Evolutionary conservation across 768 basidiomycete species (phyloP).

Genomic region (Kwoniella sp.): DNA sequence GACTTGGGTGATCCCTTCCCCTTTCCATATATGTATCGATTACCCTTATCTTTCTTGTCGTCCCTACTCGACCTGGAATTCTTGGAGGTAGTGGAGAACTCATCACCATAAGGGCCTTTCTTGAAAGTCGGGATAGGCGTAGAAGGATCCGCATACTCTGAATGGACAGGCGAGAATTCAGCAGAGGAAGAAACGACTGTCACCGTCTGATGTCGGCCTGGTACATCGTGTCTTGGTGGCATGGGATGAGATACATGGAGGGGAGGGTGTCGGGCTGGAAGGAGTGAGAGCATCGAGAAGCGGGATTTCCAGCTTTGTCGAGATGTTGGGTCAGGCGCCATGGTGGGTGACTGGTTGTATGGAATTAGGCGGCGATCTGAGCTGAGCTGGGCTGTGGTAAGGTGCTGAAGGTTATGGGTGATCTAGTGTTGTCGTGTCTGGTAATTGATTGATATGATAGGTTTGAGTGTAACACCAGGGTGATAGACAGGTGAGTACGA

Average conservation of each 20-base stretch:
- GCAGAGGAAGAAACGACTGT: conserved; percentile 13
- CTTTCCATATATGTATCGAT: not conserved
- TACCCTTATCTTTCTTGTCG: not conserved
- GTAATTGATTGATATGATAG: too few species aligned
- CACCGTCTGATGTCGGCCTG: conserved; percentile 9
- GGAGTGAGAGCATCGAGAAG: conserved; percentile 48
- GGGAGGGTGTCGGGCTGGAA: conserved; percentile 48
- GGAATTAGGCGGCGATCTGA: not conserved
- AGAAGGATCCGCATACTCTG: conserved; percentile 29
- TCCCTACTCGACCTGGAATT: not conserved
- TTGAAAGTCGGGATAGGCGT: conserved; percentile 3
- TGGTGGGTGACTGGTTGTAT: not conserved
- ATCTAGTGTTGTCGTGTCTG: too few species aligned
- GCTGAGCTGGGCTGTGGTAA: not conserved
- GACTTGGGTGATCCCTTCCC: not conserved
- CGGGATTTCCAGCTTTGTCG: conserved; percentile 36
- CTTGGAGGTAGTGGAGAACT: not conserved
- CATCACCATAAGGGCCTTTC: not conserved
- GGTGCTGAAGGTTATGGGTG: not conserved
- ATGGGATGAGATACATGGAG: conserved; percentile 33
- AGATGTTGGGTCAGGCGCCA: conserved; percentile 1
- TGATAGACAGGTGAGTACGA: too few species aligned
- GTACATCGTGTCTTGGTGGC: conserved; percentile 16
- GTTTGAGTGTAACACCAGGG: too few species aligned
- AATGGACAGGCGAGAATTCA: conserved; percentile 26